Percentiles rank a stretch among this genome's conserved stretches.
phyloP scores from a whole-genome alignment of 495 filamentous ascomycete species.

The Penicillium soppii region DNA sequence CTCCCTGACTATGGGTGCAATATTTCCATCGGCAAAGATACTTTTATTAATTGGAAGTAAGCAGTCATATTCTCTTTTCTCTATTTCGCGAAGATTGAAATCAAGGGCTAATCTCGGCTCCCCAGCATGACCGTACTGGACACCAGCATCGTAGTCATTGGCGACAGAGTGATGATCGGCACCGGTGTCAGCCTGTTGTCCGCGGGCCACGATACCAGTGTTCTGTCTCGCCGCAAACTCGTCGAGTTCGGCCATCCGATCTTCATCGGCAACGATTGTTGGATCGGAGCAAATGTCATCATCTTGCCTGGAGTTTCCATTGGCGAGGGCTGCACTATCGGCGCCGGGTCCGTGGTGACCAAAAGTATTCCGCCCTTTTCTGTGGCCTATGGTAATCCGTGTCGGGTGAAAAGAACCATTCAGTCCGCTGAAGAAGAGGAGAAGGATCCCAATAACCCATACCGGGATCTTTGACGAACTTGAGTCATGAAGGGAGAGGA shows the following conservation, averaged over 20 bases:
- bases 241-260: conserved; percentile 72
- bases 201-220: conserved; percentile 66
- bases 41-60: conserved; percentile 56
- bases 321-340: conserved; percentile 42
- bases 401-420: conserved; percentile 22
- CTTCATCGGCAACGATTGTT: conserved; percentile 74
- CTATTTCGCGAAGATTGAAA: no score
- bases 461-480: no score
- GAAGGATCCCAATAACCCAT: conserved; percentile 15
- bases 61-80: conserved; percentile 2
- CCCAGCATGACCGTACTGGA: conserved; percentile 65
- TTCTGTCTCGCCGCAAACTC: conserved; percentile 68
- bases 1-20: conserved; percentile 58
- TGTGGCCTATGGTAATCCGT: conserved; percentile 40
- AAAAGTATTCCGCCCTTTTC: conserved; percentile 44
- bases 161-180: conserved; percentile 73
- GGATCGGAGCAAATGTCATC: conserved; percentile 71
- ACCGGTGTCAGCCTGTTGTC: conserved; percentile 68
- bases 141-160: conserved; percentile 71
- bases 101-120: no score
- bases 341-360: conserved; percentile 44
- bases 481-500: no score
- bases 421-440: conserved; percentile 21
- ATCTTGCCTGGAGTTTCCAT: conserved; percentile 70
- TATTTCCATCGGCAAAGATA: conserved; percentile 46